Evolutionary conservation across 495 filamentous ascomycete genomes (phyloP).

Genomic region (Talaromyces proteolyticus): DNA sequence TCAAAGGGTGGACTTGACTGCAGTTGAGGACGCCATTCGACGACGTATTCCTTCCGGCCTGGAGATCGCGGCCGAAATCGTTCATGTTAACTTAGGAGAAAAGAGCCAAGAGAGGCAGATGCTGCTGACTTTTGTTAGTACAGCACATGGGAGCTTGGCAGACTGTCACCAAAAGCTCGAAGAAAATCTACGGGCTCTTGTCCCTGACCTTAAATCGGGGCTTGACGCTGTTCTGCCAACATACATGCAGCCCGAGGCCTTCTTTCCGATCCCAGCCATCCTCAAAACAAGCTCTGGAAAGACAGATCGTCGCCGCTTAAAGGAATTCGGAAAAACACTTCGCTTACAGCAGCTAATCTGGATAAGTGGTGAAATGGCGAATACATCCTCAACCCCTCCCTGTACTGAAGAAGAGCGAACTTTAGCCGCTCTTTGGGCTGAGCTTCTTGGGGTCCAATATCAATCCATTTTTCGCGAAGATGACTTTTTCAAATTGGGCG

Average conservation of each 20-base stretch:
- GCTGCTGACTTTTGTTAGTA: not conserved
- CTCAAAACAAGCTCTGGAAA: slow-evolving; percentile 40
- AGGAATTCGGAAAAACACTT: slow-evolving; percentile 19
- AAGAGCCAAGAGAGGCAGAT: not conserved
- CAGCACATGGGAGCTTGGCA: not conserved
- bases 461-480: slow-evolving; percentile 31
- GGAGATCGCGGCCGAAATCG: slow-evolving; percentile 5
- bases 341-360: slow-evolving; percentile 29
- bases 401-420: not conserved
- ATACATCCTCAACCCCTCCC: not conserved
- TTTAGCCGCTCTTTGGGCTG: slow-evolving; percentile 24
- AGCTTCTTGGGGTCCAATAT: slow-evolving; percentile 25
- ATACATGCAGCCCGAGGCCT: not conserved
- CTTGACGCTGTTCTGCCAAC: not conserved
- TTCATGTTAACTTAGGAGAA: not conserved
- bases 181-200: not conserved
- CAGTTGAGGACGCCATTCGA: slow-evolving; percentile 42
- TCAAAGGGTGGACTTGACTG: slow-evolving; percentile 46
- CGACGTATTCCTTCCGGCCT: not conserved
- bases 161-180: not conserved
- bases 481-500: slow-evolving; percentile 49
- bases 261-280: not conserved
- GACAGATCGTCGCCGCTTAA: slow-evolving; percentile 43
- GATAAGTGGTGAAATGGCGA: slow-evolving; percentile 38
- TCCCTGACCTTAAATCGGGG: not conserved